A percentile compares a stretch with the other conserved stretches of the same genome.
These are phyloP conservation scores for Neofusicoccum kwambonambiense DNA, from an alignment of 2,329 filamentous ascomycete genomes.

Conservation along the genomic window DNA sequence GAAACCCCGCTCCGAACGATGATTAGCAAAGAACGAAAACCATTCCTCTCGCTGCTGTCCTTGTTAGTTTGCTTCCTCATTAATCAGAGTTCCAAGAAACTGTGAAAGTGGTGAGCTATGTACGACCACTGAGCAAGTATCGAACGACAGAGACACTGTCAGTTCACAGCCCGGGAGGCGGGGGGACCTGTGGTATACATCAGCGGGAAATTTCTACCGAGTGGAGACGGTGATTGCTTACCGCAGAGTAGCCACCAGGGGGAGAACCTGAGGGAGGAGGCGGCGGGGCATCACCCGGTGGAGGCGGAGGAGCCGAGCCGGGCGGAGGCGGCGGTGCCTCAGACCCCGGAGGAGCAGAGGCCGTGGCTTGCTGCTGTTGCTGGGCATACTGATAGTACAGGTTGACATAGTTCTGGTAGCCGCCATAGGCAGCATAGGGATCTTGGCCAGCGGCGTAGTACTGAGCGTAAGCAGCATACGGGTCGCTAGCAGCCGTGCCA, in stretches of 20 bases:
- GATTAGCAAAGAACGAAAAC: not conserved
- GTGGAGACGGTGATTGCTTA: constrained; percentile 20
- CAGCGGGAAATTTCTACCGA: not conserved
- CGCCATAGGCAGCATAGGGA: constrained; percentile 88
- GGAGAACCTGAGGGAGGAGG: constrained; percentile 22
- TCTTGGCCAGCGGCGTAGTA: constrained; percentile 70
- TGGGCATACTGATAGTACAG: constrained; percentile 31
- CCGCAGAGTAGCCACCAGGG: constrained; percentile 31
- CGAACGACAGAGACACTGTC: not conserved
- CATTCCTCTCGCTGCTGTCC: not conserved
- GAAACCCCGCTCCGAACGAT: not conserved
- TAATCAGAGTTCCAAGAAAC: not conserved
- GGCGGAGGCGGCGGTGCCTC: constrained; percentile 29
- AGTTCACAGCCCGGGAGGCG: constrained; percentile 34
- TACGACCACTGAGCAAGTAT: not conserved
- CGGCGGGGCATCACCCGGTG: constrained; percentile 35
- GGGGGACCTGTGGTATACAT: constrained; percentile 26
- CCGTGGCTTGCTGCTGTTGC: constrained; percentile 27
- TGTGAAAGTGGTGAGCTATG: not conserved
- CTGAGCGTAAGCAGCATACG: constrained; percentile 78
- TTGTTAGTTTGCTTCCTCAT: not conserved
- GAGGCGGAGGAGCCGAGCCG: constrained; percentile 25
- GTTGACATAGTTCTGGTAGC: constrained; percentile 51
- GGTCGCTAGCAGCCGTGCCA: constrained; percentile 54
- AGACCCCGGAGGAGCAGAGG: constrained; percentile 27